Evolutionary conservation across 306 rosid species (phyloP), one percentile per base, ranked within the genome.

Genomic region (Vigna mungo): DNA sequence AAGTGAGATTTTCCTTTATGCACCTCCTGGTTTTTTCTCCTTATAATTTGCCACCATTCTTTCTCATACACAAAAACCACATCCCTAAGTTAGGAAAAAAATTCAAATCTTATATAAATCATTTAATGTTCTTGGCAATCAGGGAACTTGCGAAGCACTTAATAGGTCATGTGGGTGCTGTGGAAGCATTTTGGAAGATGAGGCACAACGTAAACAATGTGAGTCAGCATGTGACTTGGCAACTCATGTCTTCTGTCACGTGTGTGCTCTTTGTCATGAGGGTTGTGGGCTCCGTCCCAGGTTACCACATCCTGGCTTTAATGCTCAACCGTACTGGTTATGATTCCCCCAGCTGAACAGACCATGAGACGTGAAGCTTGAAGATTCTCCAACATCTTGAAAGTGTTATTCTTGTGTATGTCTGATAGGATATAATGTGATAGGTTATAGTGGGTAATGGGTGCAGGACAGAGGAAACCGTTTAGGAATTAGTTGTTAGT

Each of bases 231-330:
- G 96, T 76, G 99, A 95, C 82, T 68, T 90, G 55, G 92, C 86
- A 4, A 88, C 99, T 60, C 98, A 96, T 62, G 72, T 92, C 73
- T 96, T 88, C 70, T 96, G 96, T 82, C 99, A 96, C 85, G 51
- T 39, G 1, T 92, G 98, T 44, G 93, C 99, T 55, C 96, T 96
- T 34, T 96, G 99, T 77, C 98, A 96, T 83, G 99, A 96, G 81
- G 97, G 94, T 7, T 98, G 99, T 20, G 97, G 92, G 88, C 86
- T 96, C 82, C 99, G 98, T 23, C 96, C 96, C 12, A 87, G 90
- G 84, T 51, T 87, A 68, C 96, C 91, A 67, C 99, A 96, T 82
- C 97, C 99, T 0, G 99, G 96, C 17, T 87, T 90, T 77, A 90
- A 88, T 84, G 90, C 90, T 27, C 97, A 86, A 60, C 89, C 90